phyloP scores from a whole-genome alignment of 2,329 filamentous ascomycete genomes.

The Colletotrichum acutatum region DNA sequence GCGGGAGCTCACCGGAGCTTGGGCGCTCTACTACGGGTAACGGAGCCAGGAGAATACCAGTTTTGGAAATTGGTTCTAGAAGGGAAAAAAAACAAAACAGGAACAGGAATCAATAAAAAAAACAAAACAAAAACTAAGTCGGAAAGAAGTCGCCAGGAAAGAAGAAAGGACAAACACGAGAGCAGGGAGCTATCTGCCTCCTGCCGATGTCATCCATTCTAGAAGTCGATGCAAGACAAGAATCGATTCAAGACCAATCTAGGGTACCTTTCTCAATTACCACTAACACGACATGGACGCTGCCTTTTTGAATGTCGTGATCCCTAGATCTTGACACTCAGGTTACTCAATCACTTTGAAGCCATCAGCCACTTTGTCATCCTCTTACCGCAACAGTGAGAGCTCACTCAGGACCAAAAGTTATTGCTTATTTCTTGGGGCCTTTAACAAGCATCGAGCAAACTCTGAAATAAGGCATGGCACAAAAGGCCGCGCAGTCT shows the following conservation, averaged over 20 bases:
- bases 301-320: not conserved
- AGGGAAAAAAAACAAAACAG: not conserved
- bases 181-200: conserved; percentile 1
- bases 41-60: not conserved
- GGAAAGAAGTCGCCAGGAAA: not conserved
- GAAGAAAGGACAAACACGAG: conserved; percentile 3
- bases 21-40: not conserved
- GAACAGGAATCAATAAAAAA: not conserved
- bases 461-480: not conserved
- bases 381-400: no score
- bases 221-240: not conserved
- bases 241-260: not conserved
- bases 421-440: not conserved
- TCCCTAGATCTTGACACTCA: conserved; percentile 1
- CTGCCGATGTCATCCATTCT: not conserved
- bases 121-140: not conserved
- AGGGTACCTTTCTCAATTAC: not conserved
- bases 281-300: no score
- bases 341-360: not conserved
- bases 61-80: not conserved
- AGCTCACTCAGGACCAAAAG: not conserved
- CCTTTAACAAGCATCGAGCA: not conserved
- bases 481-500: not conserved
- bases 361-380: not conserved
- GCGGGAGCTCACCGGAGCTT: not conserved